These are phyloP conservation scores for Buddleja alternifolia DNA, from an alignment of 257 asterid species.

Conservation along the genomic window DNA sequence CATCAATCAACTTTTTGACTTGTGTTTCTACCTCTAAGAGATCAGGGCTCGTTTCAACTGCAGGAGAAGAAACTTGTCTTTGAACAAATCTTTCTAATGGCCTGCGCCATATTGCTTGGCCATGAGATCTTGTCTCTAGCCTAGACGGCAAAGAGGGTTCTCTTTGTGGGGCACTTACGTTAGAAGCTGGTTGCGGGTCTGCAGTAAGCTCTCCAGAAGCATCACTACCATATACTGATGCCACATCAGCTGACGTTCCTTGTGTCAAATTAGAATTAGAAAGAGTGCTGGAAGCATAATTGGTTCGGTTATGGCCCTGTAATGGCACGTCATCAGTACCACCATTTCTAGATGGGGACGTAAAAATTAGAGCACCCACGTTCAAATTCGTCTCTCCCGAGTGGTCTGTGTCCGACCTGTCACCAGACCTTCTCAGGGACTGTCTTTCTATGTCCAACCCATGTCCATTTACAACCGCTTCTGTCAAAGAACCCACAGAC, in stretches of 20 bases:
- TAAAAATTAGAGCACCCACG: no score
- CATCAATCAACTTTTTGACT: slow-evolving; percentile 66
- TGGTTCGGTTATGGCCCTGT: slow-evolving; percentile 57
- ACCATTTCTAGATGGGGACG: slow-evolving; percentile 27
- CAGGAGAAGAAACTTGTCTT: slow-evolving; percentile 61
- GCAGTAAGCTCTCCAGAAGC: slow-evolving; percentile 65
- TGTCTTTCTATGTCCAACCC: background rate
- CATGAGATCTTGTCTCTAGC: slow-evolving; percentile 50
- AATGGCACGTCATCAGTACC: slow-evolving; percentile 42
- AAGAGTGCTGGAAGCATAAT: slow-evolving; percentile 64
- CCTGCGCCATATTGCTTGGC: slow-evolving; percentile 70
- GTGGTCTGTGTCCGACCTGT: slow-evolving; percentile 36
- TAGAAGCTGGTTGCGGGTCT: slow-evolving; percentile 55
- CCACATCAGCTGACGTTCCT: slow-evolving; percentile 54
- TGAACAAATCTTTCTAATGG: slow-evolving; percentile 66
- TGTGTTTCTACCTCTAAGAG: slow-evolving; percentile 65
- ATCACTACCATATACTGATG: slow-evolving; percentile 57
- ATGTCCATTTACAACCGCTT: slow-evolving; percentile 48
- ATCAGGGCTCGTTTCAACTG: slow-evolving; percentile 68
- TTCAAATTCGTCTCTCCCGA: slow-evolving; percentile 52
- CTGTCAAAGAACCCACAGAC: slow-evolving; percentile 61
- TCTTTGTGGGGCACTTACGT: slow-evolving; percentile 47
- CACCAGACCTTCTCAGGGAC: slow-evolving; percentile 53
- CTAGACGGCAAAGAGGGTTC: slow-evolving; percentile 43
- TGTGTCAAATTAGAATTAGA: slow-evolving; percentile 49